Conservation (phyloP, 2,329 filamentous ascomycete species). For the Blastomyces parvus region DNA sequence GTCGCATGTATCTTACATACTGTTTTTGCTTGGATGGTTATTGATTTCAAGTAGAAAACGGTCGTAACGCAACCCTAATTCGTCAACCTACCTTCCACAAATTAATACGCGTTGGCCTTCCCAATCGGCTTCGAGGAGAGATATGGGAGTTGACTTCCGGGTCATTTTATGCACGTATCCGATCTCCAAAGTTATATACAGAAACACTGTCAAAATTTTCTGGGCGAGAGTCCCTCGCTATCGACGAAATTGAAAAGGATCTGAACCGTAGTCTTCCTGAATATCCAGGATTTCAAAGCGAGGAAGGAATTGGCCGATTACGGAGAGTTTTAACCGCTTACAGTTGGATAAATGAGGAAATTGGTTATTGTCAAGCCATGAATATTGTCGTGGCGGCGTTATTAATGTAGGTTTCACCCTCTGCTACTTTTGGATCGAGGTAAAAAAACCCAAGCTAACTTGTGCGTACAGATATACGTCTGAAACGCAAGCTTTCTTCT, state of each 20-base stretch:
- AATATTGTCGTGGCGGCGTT: slow-evolving; percentile 98
- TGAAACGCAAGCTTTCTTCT: slow-evolving; percentile 88
- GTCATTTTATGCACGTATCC: slow-evolving; percentile 76
- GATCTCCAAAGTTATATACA: slow-evolving; percentile 71
- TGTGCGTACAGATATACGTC: slow-evolving; percentile 65
- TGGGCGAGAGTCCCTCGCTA: slow-evolving; percentile 82
- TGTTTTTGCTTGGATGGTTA: slow-evolving; percentile 11
- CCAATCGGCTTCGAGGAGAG: slow-evolving; percentile 85
- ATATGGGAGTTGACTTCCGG: slow-evolving; percentile 94
- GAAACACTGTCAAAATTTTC: slow-evolving; percentile 77
- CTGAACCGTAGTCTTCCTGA: slow-evolving; percentile 92
- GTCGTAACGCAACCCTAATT: slow-evolving; percentile 81
- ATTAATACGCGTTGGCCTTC: slow-evolving; percentile 86
- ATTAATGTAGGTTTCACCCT: slow-evolving; percentile 57
- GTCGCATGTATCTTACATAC: slow-evolving; percentile 4
- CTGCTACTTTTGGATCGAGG: not conserved
- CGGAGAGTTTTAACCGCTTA: slow-evolving; percentile 90
- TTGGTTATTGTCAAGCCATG: slow-evolving; percentile 99
- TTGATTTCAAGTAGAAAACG: slow-evolving; percentile 56
- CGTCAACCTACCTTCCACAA: slow-evolving; percentile 97
- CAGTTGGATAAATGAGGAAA: slow-evolving; percentile 91
- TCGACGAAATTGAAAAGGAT: slow-evolving; percentile 98
- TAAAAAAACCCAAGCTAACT: slow-evolving; percentile 4
- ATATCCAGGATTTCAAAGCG: slow-evolving; percentile 93
- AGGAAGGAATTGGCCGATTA: slow-evolving; percentile 84